A percentile compares a stretch with the other conserved stretches of the same genome.
Evolutionary conservation across 768 basidiomycete species (phyloP).

Genomic region (Fibroporia radiculosa): DNA sequence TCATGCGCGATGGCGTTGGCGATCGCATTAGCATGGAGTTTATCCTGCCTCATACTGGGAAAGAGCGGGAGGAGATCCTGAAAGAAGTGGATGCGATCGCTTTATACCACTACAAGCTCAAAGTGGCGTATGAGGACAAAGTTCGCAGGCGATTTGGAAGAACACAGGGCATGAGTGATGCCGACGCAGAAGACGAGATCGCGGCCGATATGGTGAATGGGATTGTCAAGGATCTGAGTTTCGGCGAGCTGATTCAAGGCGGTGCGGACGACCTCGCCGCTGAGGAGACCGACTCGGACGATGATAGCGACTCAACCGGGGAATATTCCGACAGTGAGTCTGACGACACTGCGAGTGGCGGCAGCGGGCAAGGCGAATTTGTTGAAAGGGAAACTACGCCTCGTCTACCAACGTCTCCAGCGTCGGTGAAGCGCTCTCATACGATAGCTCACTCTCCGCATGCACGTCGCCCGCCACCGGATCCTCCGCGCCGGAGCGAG

Average conservation of each 20-base stretch:
- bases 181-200: conserved; percentile 77
- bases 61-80: conserved; percentile 70
- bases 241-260: conserved; percentile 70
- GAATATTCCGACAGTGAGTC: conserved; percentile 20
- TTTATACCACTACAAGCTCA: conserved; percentile 89
- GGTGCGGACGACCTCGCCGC: conserved; percentile 79
- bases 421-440: conserved; percentile 12
- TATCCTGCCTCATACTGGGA: conserved; percentile 74
- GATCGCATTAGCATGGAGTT: conserved; percentile 73
- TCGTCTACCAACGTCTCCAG: neutral
- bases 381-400: conserved; percentile 16
- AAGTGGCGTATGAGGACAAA: conserved; percentile 88
- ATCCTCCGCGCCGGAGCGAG: neutral
- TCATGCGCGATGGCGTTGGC: conserved; percentile 85
- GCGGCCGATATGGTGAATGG: conserved; percentile 71
- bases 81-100: conserved; percentile 85
- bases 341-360: conserved; percentile 11
- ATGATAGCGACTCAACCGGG: conserved; percentile 38
- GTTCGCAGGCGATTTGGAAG: conserved; percentile 78
- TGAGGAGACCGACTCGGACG: conserved; percentile 42
- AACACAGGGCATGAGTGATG: conserved; percentile 39
- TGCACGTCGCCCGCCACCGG: conserved; percentile 5
- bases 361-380: conserved; percentile 6
- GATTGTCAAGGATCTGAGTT: conserved; percentile 73
- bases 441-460: conserved; percentile 15